phyloP scores from a whole-genome alignment of 2,329 filamentous ascomycete genomes.

The Sclerotinia trifoliorum region DNA sequence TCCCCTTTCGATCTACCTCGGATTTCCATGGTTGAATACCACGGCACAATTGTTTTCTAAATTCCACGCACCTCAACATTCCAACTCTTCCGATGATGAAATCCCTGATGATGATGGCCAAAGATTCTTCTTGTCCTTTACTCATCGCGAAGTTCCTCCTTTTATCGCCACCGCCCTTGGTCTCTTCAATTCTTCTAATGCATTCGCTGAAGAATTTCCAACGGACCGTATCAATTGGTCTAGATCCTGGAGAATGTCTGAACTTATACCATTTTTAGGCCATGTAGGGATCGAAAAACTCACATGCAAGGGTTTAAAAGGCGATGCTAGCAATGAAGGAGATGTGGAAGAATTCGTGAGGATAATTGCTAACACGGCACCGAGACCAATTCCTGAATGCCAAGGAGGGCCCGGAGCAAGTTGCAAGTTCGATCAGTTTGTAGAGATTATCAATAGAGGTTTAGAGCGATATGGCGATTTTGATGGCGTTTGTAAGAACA shows the following conservation, averaged over 20 bases:
- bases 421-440: slow-evolving; percentile 47
- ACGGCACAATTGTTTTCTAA: slow-evolving; percentile 50
- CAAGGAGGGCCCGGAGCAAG: slow-evolving; percentile 52
- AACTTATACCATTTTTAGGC: slow-evolving; percentile 62
- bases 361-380: slow-evolving; percentile 51
- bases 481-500: slow-evolving; percentile 36
- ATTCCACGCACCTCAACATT: slow-evolving; percentile 32
- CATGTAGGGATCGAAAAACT: slow-evolving; percentile 67
- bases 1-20: slow-evolving; percentile 54
- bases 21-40: slow-evolving; percentile 59
- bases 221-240: slow-evolving; percentile 60
- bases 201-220: slow-evolving; percentile 65
- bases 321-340: slow-evolving; percentile 48
- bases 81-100: neutral
- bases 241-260: slow-evolving; percentile 61
- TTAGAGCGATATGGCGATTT: slow-evolving; percentile 41
- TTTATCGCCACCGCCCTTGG: slow-evolving; percentile 66
- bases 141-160: slow-evolving; percentile 63
- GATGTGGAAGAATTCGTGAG: slow-evolving; percentile 52
- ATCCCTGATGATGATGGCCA: slow-evolving; percentile 43
- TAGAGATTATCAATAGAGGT: slow-evolving; percentile 45
- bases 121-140: slow-evolving; percentile 67
- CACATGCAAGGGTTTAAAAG: slow-evolving; percentile 55
- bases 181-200: slow-evolving; percentile 65
- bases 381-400: slow-evolving; percentile 50